Base-by-base conservation (phyloP, 768 basidiomycete genomes). In the Dendrothele bispora region DNA sequence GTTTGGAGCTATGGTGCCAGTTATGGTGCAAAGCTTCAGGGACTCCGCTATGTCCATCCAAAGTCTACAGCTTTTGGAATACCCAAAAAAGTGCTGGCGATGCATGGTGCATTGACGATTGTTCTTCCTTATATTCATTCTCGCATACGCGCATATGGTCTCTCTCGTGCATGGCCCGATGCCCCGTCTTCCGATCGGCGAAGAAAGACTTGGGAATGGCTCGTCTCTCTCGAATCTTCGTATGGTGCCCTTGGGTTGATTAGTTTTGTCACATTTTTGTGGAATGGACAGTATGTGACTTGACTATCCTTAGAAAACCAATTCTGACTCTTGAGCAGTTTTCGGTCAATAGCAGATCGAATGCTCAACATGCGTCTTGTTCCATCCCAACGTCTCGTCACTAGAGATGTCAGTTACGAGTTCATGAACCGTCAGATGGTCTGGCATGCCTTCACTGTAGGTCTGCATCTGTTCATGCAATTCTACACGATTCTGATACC, bases 361-460 rank as follows among this genome's bases (percentile, higher is more conserved):
- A 52, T 97, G 18, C 71, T 98, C 14, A 66, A 73, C 21, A 79
- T 99, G 73, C 73, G 75, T 25, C 79, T 98, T 3, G 78, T 85
- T 1, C 87, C 95, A 3, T 75, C 88, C 0, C 79, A 83, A 26
- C 70, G 76, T 34, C 77, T 86, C 27, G 76, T 84, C 28, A 83
- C 81, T 51, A 82, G 89, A 15, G 86, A 95, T 56, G 89, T 98
- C 42, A 95, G 91, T 60, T 99, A 97, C 66, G 97, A 98, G 61
- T 98, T 94, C 60, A 95, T 98, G 91, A 98, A 98, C 59, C 88
- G 97, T 55, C 95, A 98, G 65, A 90, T 99, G 80, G 97, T 99
- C 46, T 99, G 97, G 97, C 91, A 95, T 61, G 91, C 93, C 0
- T 95, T 98, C 65, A 98, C 97, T 6, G 95, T 95, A 60, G 46